A percentile compares a stretch with the other conserved stretches of the same genome.
phyloP scores from a whole-genome alignment of 192 early-diverging fungal genomes.

The Coemansia sp. region DNA sequence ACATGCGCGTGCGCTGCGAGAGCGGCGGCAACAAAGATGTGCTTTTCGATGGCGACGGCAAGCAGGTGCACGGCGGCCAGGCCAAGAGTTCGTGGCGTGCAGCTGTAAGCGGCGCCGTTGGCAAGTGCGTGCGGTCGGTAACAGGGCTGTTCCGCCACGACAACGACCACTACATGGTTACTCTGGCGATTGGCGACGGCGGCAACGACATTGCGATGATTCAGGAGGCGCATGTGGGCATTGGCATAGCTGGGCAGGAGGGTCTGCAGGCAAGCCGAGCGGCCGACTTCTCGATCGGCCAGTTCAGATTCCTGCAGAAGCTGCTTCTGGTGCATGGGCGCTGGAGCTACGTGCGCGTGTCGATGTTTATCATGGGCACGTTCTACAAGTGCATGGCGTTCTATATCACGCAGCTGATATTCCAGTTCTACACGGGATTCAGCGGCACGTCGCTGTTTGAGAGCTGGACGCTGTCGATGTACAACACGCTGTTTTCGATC shows the following conservation, averaged over 20 bases:
- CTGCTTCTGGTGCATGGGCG: conserved; percentile 84
- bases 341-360: conserved; percentile 82
- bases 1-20: conserved; percentile 57
- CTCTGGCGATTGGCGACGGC: conserved; percentile 87
- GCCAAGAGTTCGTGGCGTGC: background rate
- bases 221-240: conserved; percentile 87
- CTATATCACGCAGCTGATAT: conserved; percentile 70
- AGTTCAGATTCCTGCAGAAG: conserved; percentile 79
- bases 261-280: conserved; percentile 83
- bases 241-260: conserved; percentile 88
- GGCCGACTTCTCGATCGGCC: conserved; percentile 86
- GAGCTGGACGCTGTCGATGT: conserved; percentile 74
- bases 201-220: conserved; percentile 97
- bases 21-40: conserved; percentile 6
- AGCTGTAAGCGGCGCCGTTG: background rate
- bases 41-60: background rate
- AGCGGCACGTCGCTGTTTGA: conserved; percentile 73
- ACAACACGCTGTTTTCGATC: conserved; percentile 80
- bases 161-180: conserved; percentile 53
- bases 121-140: background rate
- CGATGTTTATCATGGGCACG: conserved; percentile 77
- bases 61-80: background rate
- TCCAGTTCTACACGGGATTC: conserved; percentile 74
- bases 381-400: conserved; percentile 87
- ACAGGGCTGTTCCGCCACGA: conserved; percentile 26